These are phyloP conservation scores for Helminthosporium solani DNA, from an alignment of 2,329 filamentous ascomycete species.

Conservation along the genomic window DNA sequence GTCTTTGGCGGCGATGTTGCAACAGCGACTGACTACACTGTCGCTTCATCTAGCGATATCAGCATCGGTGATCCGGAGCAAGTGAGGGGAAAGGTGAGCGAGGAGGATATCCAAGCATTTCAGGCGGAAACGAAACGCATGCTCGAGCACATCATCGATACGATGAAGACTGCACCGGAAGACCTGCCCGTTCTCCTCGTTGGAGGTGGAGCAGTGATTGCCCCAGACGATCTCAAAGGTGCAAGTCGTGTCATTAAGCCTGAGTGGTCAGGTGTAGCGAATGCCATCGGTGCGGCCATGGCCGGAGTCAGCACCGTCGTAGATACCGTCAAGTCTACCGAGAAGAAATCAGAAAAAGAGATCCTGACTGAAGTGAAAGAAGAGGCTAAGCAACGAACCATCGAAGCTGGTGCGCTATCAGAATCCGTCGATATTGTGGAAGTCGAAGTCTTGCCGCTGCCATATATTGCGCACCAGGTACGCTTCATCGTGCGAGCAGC, in stretches of 20 bases:
- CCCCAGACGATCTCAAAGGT: slow-evolving; percentile 56
- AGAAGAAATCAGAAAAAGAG: slow-evolving; percentile 36
- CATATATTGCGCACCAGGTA: slow-evolving; percentile 55
- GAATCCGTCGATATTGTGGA: slow-evolving; percentile 36
- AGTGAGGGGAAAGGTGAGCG: slow-evolving; percentile 38
- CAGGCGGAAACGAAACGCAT: slow-evolving; percentile 50
- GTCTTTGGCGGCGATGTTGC: slow-evolving; percentile 59
- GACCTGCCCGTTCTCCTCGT: slow-evolving; percentile 62
- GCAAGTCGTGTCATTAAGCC: slow-evolving; percentile 60
- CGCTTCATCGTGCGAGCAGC: slow-evolving; percentile 57
- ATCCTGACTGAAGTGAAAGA: slow-evolving; percentile 40
- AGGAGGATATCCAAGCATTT: slow-evolving; percentile 43
- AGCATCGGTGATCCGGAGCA: slow-evolving; percentile 47
- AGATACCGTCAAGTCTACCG: slow-evolving; percentile 43
- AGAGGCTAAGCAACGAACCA: slow-evolving; percentile 42
- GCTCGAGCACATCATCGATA: slow-evolving; percentile 59
- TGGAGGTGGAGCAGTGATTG: slow-evolving; percentile 62
- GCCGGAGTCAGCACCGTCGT: slow-evolving; percentile 56
- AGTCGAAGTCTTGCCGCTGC: slow-evolving; percentile 55
- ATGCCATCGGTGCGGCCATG: slow-evolving; percentile 65
- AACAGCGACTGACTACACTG: slow-evolving; percentile 60
- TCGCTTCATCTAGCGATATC: slow-evolving; percentile 39
- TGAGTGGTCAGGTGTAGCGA: slow-evolving; percentile 60
- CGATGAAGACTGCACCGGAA: slow-evolving; percentile 63
- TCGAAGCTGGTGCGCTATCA: slow-evolving; percentile 40